Evolutionary conservation across 2,329 filamentous ascomycete species (phyloP).

Genomic region (Stemphylium beticola): DNA sequence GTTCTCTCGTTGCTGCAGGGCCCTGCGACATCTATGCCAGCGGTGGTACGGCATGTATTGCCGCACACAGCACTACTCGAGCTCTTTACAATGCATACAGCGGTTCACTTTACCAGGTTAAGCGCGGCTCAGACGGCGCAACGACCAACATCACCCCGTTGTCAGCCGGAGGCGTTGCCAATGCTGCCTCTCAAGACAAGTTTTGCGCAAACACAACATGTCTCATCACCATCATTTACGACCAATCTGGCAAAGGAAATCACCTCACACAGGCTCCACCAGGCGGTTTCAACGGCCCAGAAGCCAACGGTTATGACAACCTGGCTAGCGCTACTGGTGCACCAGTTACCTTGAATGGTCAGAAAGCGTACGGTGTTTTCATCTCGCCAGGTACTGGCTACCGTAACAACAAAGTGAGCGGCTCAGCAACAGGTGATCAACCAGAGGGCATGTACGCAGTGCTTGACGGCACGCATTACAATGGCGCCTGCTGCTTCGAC

Average conservation of each 20-base stretch:
- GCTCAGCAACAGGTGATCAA: slow-evolving; percentile 61
- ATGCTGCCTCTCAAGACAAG: slow-evolving; percentile 65
- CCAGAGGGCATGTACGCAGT: slow-evolving; percentile 67
- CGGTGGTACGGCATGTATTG: slow-evolving; percentile 67
- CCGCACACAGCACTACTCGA: slow-evolving; percentile 69
- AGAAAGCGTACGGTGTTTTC: slow-evolving; percentile 70
- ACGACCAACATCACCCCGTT: slow-evolving; percentile 59
- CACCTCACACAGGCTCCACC: slow-evolving; percentile 68
- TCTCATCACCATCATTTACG: slow-evolving; percentile 68
- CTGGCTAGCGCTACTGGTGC: slow-evolving; percentile 65
- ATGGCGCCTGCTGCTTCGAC: slow-evolving; percentile 60
- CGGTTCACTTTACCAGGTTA: slow-evolving; percentile 65
- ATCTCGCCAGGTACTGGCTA: slow-evolving; percentile 68
- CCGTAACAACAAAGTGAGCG: slow-evolving; percentile 62
- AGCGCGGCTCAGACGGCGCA: slow-evolving; percentile 60
- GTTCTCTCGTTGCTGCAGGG: slow-evolving; percentile 50
- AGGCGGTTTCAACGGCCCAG: slow-evolving; percentile 64
- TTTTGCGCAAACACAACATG: slow-evolving; percentile 69
- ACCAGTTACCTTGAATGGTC: slow-evolving; percentile 65
- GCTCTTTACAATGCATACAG: slow-evolving; percentile 63
- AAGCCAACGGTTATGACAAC: slow-evolving; percentile 64
- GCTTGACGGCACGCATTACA: slow-evolving; percentile 66
- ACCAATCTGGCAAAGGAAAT: slow-evolving; percentile 68
- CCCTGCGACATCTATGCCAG: slow-evolving; percentile 68
- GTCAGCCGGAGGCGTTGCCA: slow-evolving; percentile 66